These are phyloP conservation scores for Colletotrichum graminicola DNA, from an alignment of 2,329 filamentous ascomycete species.

Conservation along the genomic window DNA sequence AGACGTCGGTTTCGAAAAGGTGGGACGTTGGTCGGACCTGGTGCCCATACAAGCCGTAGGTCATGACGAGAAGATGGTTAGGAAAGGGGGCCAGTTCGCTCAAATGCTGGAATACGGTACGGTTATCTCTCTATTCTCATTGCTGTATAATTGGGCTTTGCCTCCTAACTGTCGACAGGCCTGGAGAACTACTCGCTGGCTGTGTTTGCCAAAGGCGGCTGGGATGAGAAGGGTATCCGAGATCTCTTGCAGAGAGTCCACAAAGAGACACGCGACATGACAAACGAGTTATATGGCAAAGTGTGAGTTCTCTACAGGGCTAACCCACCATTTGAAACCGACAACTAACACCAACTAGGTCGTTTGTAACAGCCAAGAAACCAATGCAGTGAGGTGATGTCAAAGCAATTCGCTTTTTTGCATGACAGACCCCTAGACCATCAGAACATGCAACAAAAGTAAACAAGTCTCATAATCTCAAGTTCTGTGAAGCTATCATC, in stretches of 20 bases:
- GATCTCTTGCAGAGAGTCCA: slow-evolving; percentile 50
- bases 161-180: slow-evolving; percentile 22
- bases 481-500: too few species aligned
- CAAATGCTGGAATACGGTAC: slow-evolving; percentile 54
- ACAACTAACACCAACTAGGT: slow-evolving; percentile 13
- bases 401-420: background rate
- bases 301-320: slow-evolving; percentile 47
- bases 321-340: too few species aligned
- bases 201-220: slow-evolving; percentile 50
- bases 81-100: slow-evolving; percentile 53
- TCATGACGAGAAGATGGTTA: slow-evolving; percentile 53
- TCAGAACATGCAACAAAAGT: slow-evolving; percentile 5
- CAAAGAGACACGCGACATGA: slow-evolving; percentile 49
- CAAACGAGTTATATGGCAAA: slow-evolving; percentile 48
- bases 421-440: background rate
- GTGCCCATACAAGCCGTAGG: slow-evolving; percentile 57
- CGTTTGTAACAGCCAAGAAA: slow-evolving; percentile 41
- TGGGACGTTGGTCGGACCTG: slow-evolving; percentile 56
- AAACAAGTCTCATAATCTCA: background rate
- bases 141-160: slow-evolving; percentile 8
- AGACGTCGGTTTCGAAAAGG: slow-evolving; percentile 55
- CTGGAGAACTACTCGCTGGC: slow-evolving; percentile 50
- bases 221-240: slow-evolving; percentile 50
- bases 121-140: slow-evolving; percentile 25
- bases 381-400: slow-evolving; percentile 26